These are phyloP conservation scores for Eucalyptus globulus DNA, from an alignment of 345 rosid species.

Conservation along the genomic window DNA sequence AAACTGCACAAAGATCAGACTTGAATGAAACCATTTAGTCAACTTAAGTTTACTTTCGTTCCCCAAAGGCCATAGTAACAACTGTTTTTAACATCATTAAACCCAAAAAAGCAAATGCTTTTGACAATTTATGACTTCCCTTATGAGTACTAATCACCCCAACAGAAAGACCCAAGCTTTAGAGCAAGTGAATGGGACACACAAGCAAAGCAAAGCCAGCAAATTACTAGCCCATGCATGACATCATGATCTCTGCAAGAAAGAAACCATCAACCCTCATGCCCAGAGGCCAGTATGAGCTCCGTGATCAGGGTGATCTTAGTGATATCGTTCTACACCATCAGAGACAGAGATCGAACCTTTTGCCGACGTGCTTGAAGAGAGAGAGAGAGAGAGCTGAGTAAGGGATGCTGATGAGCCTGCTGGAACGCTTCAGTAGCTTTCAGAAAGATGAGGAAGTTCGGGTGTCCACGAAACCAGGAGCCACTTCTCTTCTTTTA, in stretches of 20 bases:
- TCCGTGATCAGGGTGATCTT: not conserved
- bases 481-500: not conserved
- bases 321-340: not conserved
- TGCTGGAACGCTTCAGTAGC: not conserved
- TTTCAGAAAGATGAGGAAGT: not conserved
- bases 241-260: not conserved
- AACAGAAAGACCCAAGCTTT: not conserved
- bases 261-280: not conserved
- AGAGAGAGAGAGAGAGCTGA: not conserved
- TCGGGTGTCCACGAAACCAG: not conserved
- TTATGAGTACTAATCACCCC: not conserved
- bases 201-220: not conserved
- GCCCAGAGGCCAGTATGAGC: not conserved
- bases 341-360: not conserved
- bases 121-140: not conserved
- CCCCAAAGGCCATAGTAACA: not conserved
- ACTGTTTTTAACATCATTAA: not conserved
- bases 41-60: not conserved
- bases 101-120: not conserved
- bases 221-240: not conserved
- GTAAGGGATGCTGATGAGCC: not conserved
- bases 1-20: not conserved
- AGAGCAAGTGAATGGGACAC: not conserved
- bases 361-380: not conserved
- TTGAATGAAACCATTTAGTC: not conserved